A percentile compares a stretch with the other conserved stretches of the same genome.
Evolutionary conservation across 163 green algal genomes (phyloP).

Genomic region (Coccomyxa subellipsoidea): DNA sequence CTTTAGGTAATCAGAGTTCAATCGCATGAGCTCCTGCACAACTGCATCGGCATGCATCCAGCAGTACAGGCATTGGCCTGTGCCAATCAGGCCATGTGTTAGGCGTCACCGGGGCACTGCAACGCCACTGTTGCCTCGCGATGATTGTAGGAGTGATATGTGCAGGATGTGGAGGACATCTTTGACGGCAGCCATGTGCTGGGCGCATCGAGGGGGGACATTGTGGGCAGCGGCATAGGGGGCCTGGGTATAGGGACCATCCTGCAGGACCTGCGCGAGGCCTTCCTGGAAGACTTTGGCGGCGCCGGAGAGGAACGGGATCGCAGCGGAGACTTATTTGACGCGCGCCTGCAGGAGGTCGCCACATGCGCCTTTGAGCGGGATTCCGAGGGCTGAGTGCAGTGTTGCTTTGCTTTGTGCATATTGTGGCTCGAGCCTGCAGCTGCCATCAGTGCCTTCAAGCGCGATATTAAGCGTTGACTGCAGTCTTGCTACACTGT

Average conservation of each 20-base stretch:
- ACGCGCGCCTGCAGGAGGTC: conserved; percentile 6
- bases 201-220: conserved; percentile 25
- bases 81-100: background rate
- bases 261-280: conserved; percentile 34
- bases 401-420: background rate
- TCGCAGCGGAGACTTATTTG: conserved; percentile 12
- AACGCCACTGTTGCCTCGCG: background rate
- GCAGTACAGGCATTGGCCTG: background rate
- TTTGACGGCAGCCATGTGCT: conserved; percentile 23
- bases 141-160: background rate
- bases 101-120: too few relatives aligned
- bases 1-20: too few relatives aligned
- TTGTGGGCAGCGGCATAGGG: conserved; percentile 21
- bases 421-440: background rate
- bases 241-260: conserved; percentile 22
- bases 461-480: too few relatives aligned
- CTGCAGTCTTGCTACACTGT: too few relatives aligned
- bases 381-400: background rate
- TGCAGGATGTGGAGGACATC: conserved; percentile 17
- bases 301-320: conserved; percentile 19
- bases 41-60: background rate
- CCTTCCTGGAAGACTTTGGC: conserved; percentile 33
- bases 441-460: too few relatives aligned
- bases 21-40: too few relatives aligned
- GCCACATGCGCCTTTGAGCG: background rate